Base-by-base conservation (phyloP, 2,329 filamentous ascomycete species). In the Pyrenophora graminea region DNA sequence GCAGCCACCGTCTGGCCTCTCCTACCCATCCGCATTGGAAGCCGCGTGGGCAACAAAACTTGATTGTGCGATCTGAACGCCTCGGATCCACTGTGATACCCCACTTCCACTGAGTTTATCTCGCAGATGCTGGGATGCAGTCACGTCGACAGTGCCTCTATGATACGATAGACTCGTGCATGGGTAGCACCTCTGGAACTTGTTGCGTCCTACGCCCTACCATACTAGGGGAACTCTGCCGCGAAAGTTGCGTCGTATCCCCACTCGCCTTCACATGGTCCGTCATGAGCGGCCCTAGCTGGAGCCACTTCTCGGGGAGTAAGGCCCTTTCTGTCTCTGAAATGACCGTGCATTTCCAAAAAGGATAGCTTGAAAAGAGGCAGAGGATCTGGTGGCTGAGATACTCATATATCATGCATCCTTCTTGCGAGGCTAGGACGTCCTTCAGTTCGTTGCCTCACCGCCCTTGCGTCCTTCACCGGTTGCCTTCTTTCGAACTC, bases 391-490 rank as follows among this genome's bases (percentile, higher is more conserved):
- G n/a, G n/a, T n/a, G n/a, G n/a, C n/a, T n/a, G n/a, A n/a, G 9
- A 33, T 36, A 34, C 6, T 27, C 13, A 46, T 46, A 40, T 47
- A 47, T 47, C 15, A 47, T 47, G 37, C n/a, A 40, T 2, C 30
- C 37, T 47, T 47, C 37, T 13, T 47, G 37, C 37, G 31, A 33
- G 45, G 37, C 45, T 47, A n/a, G 3, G n/a, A 30, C 10, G 31
- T 40, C 45, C 37, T 47, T 18, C 30, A 27, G n/a, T 40, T 4
- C 21, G 7, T 47, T 34, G 30, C 18, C 12, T 47, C 10, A 40
- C 45, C 31, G 37, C 31, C 1, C 45, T 47, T 47, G 15, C 37
- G 21, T 36, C 15, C 45, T 47, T 30, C n/a, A 40, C 30, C 25
- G n/a, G n/a, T n/a, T n/a, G n/a, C n/a, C n/a, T n/a, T n/a, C n/a